A percentile compares a stretch with the other conserved stretches of the same genome.
phyloP scores from a whole-genome alignment of 139 green algal species.

The Chlorella sorokiniana region DNA sequence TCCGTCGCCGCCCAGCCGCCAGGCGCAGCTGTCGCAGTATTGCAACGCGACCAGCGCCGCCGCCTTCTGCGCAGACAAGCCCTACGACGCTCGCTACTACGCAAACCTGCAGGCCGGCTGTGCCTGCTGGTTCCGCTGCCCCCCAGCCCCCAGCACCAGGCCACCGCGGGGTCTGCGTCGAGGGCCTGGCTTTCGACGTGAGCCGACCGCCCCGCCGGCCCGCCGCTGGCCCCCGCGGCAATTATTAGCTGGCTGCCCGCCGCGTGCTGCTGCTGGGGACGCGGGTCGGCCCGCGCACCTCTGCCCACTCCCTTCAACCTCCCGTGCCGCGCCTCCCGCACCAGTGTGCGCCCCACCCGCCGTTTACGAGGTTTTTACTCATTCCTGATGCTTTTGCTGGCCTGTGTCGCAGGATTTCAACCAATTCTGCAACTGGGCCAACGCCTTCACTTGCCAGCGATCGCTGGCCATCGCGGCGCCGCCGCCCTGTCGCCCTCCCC shows the following conservation, averaged over 20 bases:
- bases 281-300: too few relatives aligned
- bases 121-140: not conserved
- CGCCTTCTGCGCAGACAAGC: not conserved
- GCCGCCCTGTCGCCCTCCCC: not conserved
- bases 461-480: not conserved
- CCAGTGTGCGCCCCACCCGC: too few relatives aligned
- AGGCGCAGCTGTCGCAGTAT: not conserved
- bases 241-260: too few relatives aligned
- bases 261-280: too few relatives aligned
- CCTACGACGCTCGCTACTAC: not conserved
- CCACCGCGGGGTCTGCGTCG: not conserved
- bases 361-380: too few relatives aligned
- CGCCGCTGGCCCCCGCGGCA: too few relatives aligned
- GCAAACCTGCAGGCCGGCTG: not conserved
- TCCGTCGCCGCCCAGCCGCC: not conserved
- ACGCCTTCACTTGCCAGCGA: not conserved
- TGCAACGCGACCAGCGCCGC: not conserved
- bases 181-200: not conserved
- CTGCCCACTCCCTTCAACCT: too few relatives aligned
- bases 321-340: too few relatives aligned
- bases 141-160: not conserved
- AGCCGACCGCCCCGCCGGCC: too few relatives aligned
- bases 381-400: too few relatives aligned
- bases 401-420: too few relatives aligned
- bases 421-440: not conserved